Evolutionary conservation across 2,329 filamentous ascomycete species (phyloP), one percentile per base, ranked within the genome.

Genomic region (Magnaporthales sp.): DNA sequence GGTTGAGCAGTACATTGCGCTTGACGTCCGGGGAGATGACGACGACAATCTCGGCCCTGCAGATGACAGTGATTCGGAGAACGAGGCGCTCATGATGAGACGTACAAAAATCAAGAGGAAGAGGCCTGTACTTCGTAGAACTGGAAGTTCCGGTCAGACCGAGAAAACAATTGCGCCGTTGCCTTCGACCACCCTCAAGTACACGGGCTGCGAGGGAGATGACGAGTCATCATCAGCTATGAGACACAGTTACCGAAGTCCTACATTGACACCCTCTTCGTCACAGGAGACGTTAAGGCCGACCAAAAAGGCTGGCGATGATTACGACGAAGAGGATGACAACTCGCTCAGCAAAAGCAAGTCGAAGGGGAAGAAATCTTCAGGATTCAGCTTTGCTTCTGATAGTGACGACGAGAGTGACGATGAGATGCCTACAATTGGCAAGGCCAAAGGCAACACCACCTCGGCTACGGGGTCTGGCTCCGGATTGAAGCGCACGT

Each of bases 1-100:
- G 78, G 95, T 99, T 2, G 89, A 93, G 75, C 94, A 98, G 75
- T 97, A 93, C 75, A 97, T 97, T 70, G 95, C 95, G 8, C 87
- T 99, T 32, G 93, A 98, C 38, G 84, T 88, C 71, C 96, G 96
- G 78, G 88, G 91, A 70, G 89, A 89, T 27, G 90, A 93, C 63
- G 87, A 91, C 30, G 87, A 91, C 11, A 88, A 92, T 13, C 84
- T 87, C 27, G 15, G 38, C n/a, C 19, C 15, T 51, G 38, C 9
- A 1, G 78, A 82, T 4, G 86, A 88, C 69, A 87, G 85, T 68
- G 89, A 88, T 68, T 91, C 91, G 1, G 90, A 94, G 67, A 91
- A 93, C 71, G 89, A 87, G 19, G 83, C 90, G 8, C 83, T 96
- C 67, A 92, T 95, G 86, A 95, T 96, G 90, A 92, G 90, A 78